Base-by-base conservation (phyloP, 2,329 filamentous ascomycete genomes). In the Cladophialophora chaetospira region DNA sequence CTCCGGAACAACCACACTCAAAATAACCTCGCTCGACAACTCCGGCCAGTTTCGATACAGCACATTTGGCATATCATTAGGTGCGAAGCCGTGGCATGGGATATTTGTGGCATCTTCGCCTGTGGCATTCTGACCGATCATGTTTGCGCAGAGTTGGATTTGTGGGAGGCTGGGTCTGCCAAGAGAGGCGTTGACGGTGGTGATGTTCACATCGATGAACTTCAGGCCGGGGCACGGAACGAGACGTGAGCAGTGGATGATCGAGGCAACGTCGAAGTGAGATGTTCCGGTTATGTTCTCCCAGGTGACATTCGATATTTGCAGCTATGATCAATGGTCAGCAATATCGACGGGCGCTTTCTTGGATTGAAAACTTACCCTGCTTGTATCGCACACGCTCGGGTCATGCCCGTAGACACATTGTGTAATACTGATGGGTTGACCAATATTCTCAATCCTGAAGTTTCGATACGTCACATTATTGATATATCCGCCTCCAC, bases 401-500 rank as follows among this genome's bases (percentile, higher is more conserved):
- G 51, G 55, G 40, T 61, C 60, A 9, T 63, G 60, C 5, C 53
- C 63, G 46, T 69, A 69, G 85, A 69, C 67, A 73, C 84, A 87
- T 67, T 87, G 84, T n/a, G 83, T 83, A 45, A 86, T 74, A 58
- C 85, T 81, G 61, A 87, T 82, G 2, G 82, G 82, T 65, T 83
- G 85, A 66, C 88, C 85, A 59, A 87, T 84, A 58, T 87, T 86
- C 31, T 77, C 70, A 58, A 85, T 76, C 33, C 72, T 67, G 73
- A 88, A 85, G 3, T 75, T 77, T 55, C 87, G 81, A 68, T 86
- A 88, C 1, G 85, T 88, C 58, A 88, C 79, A 68, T 89, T 89
- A 55, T 76, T 77, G 44, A 89, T 86, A 35, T 75, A 74, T 23
- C 86, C 84, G 4, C 70, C 71, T 33, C 85, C 85, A 15, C 85